Base-by-base conservation (phyloP, 2,329 filamentous ascomycete species). In the Fusarium anthophilum region DNA sequence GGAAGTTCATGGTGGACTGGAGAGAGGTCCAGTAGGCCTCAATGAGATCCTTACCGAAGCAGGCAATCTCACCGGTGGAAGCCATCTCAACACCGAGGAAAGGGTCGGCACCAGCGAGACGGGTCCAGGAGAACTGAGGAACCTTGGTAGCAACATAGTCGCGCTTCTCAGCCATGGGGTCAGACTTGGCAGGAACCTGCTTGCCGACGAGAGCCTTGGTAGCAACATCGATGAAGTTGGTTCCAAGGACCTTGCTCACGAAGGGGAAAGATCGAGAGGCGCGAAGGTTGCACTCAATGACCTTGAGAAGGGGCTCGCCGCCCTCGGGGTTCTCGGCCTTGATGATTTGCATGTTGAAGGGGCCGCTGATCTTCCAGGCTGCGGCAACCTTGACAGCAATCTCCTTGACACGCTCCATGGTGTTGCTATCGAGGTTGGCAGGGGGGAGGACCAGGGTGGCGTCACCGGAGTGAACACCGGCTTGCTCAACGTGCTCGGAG, bases 291-390 rank as follows among this genome's bases (percentile, higher is more conserved):
- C 96, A 98, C 86, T 98, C 96, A 73, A 98, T 98, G 80, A 98
- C 96, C 88, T 98, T 98, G 75, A 98, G 90, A 35, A 90, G 87
- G 39, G 93, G 90, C 80, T 92, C 89, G 63, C 92, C 92, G 66
- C 93, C 93, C 67, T 94, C 91, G 38, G 92, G 90, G 79, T 93
- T 87, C 18, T 94, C 88, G 41, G 93, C 94, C 87, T 97, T 97
- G 89, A 99, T 98, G 84, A 99, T 97, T 82, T 99, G 96, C 96
- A 99, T 98, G 89, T 99, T 99, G 91, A 98, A 99, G 67, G 96
- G 96, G 63, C 96, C 96, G 26, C 95, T 98, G 83, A 98, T 98
- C 80, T 90, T 95, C 94, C 96, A 98, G 54, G 96, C 96, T 85
- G 96, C 93, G 76, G 96, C 96, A 59, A 99, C 95, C 90, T 98